phyloP scores from a whole-genome alignment of 2,329 filamentous ascomycete genomes.

The Cryphonectria naterciae region DNA sequence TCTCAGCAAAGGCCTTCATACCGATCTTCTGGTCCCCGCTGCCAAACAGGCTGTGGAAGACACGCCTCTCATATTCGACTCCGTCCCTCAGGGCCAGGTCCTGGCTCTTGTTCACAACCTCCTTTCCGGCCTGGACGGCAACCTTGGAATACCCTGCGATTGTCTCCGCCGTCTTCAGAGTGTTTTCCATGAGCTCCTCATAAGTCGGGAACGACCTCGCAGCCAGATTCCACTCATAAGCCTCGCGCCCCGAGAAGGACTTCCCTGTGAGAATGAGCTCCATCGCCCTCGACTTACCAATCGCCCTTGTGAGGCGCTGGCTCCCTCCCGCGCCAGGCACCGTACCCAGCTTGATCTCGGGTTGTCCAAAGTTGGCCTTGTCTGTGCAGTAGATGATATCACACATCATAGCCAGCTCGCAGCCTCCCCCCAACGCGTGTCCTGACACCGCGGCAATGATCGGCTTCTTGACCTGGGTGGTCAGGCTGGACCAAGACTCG shows the following conservation, averaged over 20 bases:
- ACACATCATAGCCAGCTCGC: conserved; percentile 96
- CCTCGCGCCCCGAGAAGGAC: conserved; percentile 82
- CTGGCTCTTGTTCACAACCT: conserved; percentile 99
- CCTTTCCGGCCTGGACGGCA: conserved; percentile 88
- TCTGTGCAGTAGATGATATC: conserved; percentile 91
- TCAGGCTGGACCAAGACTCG: conserved; percentile 87
- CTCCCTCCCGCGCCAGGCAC: conserved; percentile 92
- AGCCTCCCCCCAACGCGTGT: conserved; percentile 92
- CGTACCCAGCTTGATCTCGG: conserved; percentile 92
- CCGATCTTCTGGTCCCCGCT: conserved; percentile 97
- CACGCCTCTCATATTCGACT: conserved; percentile 89
- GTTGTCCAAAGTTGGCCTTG: conserved; percentile 89
- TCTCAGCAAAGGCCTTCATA: conserved; percentile 93
- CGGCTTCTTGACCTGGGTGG: conserved; percentile 85
- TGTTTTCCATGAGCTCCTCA: conserved; percentile 80
- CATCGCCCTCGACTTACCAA: conserved; percentile 88
- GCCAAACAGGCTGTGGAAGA: conserved; percentile 93
- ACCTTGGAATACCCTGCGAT: conserved; percentile 87
- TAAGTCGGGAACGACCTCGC: conserved; percentile 79
- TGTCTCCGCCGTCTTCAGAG: conserved; percentile 81
- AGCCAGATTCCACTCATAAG: conserved; percentile 88
- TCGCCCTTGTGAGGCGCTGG: conserved; percentile 81
- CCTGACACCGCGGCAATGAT: conserved; percentile 94
- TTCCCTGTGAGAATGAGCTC: conserved; percentile 86
- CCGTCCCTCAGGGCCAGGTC: conserved; percentile 86